Percentiles rank a stretch among this genome's conserved stretches.
phyloP scores from a whole-genome alignment of 495 filamentous ascomycete species.

The Xylaria cubensis region DNA sequence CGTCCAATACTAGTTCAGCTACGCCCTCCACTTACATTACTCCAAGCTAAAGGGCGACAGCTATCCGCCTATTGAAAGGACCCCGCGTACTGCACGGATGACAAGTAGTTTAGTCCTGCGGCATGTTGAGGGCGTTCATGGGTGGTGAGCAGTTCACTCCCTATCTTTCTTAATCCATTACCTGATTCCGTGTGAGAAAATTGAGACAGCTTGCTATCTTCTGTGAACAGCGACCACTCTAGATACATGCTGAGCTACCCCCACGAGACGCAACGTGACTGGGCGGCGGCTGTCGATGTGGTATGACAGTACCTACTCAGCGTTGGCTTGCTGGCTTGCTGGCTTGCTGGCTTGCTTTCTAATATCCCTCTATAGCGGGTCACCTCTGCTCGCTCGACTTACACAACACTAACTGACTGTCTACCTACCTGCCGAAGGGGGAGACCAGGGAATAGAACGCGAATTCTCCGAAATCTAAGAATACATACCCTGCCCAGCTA shows the following conservation, averaged over 20 bases:
- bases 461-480: conserved; percentile 24
- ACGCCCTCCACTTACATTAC: background rate
- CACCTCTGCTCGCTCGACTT: background rate
- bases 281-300: background rate
- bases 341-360: conserved; percentile 5
- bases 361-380: background rate
- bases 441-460: background rate
- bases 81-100: background rate
- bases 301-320: conserved; percentile 5
- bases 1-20: background rate
- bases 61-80: background rate
- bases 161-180: background rate
- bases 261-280: background rate
- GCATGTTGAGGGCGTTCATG: background rate
- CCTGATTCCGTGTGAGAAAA: background rate
- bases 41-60: background rate
- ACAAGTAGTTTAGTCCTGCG: background rate
- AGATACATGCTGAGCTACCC: conserved; percentile 15
- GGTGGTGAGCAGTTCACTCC: background rate
- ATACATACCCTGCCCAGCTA: conserved; percentile 21
- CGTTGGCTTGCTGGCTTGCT: conserved; percentile 2
- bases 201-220: background rate
- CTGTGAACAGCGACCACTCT: background rate
- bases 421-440: background rate
- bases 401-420: background rate